Base-by-base conservation (phyloP, 495 filamentous ascomycete genomes). In the Corynascus novoguineensis region DNA sequence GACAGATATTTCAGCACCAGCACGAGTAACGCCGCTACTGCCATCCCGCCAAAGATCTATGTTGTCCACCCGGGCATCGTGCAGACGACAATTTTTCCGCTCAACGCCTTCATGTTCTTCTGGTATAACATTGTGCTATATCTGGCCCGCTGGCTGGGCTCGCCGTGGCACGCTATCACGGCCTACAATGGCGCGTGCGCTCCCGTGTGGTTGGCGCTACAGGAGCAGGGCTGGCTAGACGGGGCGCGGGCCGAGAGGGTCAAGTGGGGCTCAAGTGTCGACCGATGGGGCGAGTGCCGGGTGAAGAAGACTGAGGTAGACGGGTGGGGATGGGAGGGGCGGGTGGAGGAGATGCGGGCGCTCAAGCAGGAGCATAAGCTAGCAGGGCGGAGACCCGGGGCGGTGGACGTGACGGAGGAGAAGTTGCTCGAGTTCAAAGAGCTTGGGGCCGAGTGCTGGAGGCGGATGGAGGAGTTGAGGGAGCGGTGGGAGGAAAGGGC, bases 31-130 rank as follows among this genome's bases (percentile, higher is more conserved):
- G 46, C 2, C 25, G 11, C 17, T 21, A 25, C 24, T 2, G 22
- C 46, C 1, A 57, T 25, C 14, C 64, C 61, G 11, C 88, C 88
- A 2, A 79, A 75, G 29, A 81, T 84, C 47, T 91, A 95, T 74
- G 57, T 96, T 56, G 78, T 84, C 14, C 93, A 98, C 64, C 93
- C 93, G 0, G 93, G 95, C 56, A 79, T 97, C 59, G 90, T 89
- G 61, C 83, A 79, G 28, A 95, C 93, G 0, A 75, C 80, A 5
- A 88, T 98, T 60, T 71, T 96, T 46, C 85, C 87, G 1, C 78
- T 97, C 37, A 72, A 78, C 55, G 69, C 76, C 24, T 71, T 90
- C 60, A 75, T 93, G 54, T 74, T 79, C 29, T 86, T 81, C 68
- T 75, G 75, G 59, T 73, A 84, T 44, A 67, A 60, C 52, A 52